Conservation (phyloP, 345 rosid species). For the Combretum micranthum region DNA sequence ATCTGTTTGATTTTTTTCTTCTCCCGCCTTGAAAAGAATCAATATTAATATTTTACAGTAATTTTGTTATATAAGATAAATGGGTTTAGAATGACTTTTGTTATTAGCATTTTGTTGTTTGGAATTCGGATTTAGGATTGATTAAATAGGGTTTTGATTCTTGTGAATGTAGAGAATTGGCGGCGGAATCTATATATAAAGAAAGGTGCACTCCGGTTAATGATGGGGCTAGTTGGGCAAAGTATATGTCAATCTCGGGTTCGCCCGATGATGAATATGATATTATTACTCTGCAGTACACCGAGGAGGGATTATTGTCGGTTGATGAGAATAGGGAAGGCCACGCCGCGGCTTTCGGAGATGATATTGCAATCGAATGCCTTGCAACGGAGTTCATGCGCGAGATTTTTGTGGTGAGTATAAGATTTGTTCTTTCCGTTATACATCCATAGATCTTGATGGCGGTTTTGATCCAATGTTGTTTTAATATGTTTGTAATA, state of each 20-base stretch:
- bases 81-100: background rate
- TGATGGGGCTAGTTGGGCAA: conserved; percentile 85
- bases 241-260: conserved; percentile 92
- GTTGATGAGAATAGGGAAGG: conserved; percentile 85
- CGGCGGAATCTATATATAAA: conserved; percentile 87
- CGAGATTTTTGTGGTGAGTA: conserved; percentile 79
- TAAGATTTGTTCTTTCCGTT: background rate
- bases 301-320: conserved; percentile 87
- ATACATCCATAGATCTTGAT: background rate
- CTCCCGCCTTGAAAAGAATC: background rate
- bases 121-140: conserved; percentile 3
- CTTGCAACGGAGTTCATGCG: conserved; percentile 94
- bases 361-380: conserved; percentile 92
- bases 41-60: background rate
- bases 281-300: conserved; percentile 83
- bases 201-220: conserved; percentile 87
- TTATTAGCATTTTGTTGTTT: conserved; percentile 1
- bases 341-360: conserved; percentile 95
- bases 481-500: too few relatives aligned
- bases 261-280: conserved; percentile 84
- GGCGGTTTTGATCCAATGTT: too few relatives aligned
- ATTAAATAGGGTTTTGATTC: background rate
- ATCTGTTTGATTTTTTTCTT: background rate
- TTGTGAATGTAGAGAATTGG: conserved; percentile 59
- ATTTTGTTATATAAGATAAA: too few relatives aligned